Conservation (phyloP, 768 basidiomycete species). For the Russula abietina region DNA sequence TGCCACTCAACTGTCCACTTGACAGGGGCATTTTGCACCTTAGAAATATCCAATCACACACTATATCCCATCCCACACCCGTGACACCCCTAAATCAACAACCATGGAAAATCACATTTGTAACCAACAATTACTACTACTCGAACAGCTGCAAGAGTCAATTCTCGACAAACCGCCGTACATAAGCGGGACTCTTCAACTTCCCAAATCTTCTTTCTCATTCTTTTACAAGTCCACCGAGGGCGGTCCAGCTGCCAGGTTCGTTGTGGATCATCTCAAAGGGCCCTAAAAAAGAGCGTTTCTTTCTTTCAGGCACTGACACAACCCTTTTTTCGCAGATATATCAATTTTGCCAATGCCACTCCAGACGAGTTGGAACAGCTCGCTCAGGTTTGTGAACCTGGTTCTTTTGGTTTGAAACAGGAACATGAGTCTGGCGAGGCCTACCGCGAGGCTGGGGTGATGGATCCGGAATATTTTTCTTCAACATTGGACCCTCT, state of each 20-base stretch:
- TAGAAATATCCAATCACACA: no score
- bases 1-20: no score
- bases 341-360: no score
- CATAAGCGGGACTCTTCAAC: not conserved
- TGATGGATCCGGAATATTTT: not conserved
- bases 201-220: not conserved
- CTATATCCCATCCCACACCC: no score
- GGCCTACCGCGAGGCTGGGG: not conserved
- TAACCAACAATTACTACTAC: no score
- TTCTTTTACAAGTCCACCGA: not conserved
- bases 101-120: no score
- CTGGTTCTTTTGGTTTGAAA: not conserved
- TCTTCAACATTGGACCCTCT: not conserved
- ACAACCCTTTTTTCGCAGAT: no score
- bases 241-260: not conserved
- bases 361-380: no score
- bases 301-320: no score
- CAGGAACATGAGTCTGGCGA: not conserved
- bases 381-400: no score
- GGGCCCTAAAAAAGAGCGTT: not conserved
- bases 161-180: not conserved
- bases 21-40: no score
- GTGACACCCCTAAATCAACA: no score
- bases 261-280: not conserved
- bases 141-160: not conserved